Evolutionary conservation across 306 rosid species (phyloP).

Genomic region (Fragaria nilgerrensis): DNA sequence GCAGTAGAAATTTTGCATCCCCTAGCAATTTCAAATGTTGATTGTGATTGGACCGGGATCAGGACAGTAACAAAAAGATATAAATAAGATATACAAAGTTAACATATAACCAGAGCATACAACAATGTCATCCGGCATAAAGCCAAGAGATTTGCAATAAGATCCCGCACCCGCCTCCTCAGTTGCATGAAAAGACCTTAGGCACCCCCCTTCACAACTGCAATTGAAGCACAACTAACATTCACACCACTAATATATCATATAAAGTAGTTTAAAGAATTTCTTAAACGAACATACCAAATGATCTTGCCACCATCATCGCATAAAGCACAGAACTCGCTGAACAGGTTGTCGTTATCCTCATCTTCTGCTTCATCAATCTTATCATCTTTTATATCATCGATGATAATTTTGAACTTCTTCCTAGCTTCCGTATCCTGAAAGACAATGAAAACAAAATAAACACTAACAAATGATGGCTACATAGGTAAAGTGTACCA

Average conservation of each 20-base stretch:
- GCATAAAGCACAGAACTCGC: slow-evolving; percentile 74
- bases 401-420: slow-evolving; percentile 45
- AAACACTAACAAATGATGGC: slow-evolving; percentile 10
- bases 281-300: slow-evolving; percentile 32
- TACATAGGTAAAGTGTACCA: not conserved
- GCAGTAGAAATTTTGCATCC: slow-evolving; percentile 53
- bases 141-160: slow-evolving; percentile 68
- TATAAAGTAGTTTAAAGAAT: not conserved
- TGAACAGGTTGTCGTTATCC: slow-evolving; percentile 53
- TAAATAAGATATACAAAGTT: slow-evolving; percentile 8
- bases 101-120: slow-evolving; percentile 45
- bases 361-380: slow-evolving; percentile 30
- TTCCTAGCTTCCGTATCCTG: slow-evolving; percentile 56
- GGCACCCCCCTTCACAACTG: slow-evolving; percentile 93
- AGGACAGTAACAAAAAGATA: not conserved
- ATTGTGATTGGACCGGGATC: not conserved
- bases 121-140: slow-evolving; percentile 48
- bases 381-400: slow-evolving; percentile 20
- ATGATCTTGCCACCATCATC: slow-evolving; percentile 76
- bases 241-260: not conserved
- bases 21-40: slow-evolving; percentile 48
- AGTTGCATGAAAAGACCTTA: slow-evolving; percentile 84
- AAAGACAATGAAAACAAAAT: slow-evolving; percentile 20
- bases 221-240: slow-evolving; percentile 22
- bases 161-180: slow-evolving; percentile 54